Percentiles rank a stretch among this genome's conserved stretches.
Conservation (phyloP, 2,329 filamentous ascomycete genomes). For the Cyphellophora attinorum region DNA sequence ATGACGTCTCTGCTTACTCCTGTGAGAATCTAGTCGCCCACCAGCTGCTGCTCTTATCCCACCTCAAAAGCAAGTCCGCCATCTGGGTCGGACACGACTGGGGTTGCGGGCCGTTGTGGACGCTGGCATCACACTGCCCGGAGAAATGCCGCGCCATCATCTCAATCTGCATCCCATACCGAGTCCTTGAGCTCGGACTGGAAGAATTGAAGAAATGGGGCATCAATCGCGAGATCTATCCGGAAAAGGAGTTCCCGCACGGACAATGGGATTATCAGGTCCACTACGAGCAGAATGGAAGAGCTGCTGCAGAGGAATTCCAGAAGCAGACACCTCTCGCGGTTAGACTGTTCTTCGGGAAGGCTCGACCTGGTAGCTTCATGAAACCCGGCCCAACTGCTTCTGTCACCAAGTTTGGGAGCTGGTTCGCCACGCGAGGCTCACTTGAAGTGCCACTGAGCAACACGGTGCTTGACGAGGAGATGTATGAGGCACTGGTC, state of each 20-base stretch:
- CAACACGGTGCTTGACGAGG: constrained; percentile 4
- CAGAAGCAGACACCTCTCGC: constrained; percentile 5
- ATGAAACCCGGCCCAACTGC: constrained; percentile 6
- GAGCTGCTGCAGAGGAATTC: constrained; percentile 6
- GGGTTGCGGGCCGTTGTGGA: constrained; percentile 13
- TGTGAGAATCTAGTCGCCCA: constrained; percentile 4
- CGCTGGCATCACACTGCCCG: constrained; percentile 9
- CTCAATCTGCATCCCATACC: constrained; percentile 31
- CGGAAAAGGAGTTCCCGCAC: constrained; percentile 27
- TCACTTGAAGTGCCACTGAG: constrained; percentile 7
- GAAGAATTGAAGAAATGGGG: constrained; percentile 25
- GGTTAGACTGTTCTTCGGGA: constrained; percentile 4
- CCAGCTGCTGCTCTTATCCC: constrained; percentile 6
- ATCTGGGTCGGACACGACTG: constrained; percentile 20
- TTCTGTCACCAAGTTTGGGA: constrained; percentile 18
- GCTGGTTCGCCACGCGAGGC: constrained; percentile 9
- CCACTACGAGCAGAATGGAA: constrained; percentile 5
- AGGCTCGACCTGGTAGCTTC: neutral
- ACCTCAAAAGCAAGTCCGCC: constrained; percentile 10
- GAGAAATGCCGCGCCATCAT: constrained; percentile 9
- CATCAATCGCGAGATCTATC: constrained; percentile 38
- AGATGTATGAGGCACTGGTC: constrained; percentile 4
- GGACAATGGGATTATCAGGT: constrained; percentile 11
- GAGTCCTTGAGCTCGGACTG: constrained; percentile 31
- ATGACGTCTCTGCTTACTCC: neutral